These are phyloP conservation scores for Fusarium goolgardi DNA, from an alignment of 2,329 filamentous ascomycete genomes.

Conservation along the genomic window DNA sequence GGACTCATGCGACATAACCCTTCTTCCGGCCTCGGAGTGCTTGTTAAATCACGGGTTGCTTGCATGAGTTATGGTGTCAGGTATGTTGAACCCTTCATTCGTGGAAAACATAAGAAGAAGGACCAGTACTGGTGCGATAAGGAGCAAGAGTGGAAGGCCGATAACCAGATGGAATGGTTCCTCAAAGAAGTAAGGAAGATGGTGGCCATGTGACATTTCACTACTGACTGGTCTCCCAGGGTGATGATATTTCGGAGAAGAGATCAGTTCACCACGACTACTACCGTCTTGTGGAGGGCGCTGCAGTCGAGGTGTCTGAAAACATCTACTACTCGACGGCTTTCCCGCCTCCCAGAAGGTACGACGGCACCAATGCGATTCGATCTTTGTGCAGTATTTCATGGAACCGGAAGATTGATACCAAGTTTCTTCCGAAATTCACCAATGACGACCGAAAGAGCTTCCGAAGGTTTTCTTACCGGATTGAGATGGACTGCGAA, in stretches of 20 bases:
- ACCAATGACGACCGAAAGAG: slow-evolving; percentile 15
- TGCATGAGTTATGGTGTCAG: slow-evolving; percentile 49
- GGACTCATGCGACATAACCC: slow-evolving; percentile 28
- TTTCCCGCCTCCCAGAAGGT: not conserved
- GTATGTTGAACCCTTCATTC: slow-evolving; percentile 5
- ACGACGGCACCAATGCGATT: not conserved
- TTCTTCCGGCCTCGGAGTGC: not conserved
- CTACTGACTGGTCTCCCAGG: not conserved
- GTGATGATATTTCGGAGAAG: slow-evolving; percentile 23
- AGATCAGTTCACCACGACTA: slow-evolving; percentile 1
- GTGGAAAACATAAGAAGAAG: not conserved
- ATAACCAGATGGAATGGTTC: slow-evolving; percentile 48
- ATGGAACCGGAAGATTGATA: slow-evolving; percentile 12
- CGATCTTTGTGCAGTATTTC: slow-evolving; percentile 31
- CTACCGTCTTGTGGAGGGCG: not conserved
- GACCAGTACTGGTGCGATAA: slow-evolving; percentile 35
- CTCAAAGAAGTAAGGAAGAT: slow-evolving; percentile 31
- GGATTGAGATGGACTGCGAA: slow-evolving; percentile 38
- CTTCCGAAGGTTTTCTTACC: not conserved
- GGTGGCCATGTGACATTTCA: not conserved
- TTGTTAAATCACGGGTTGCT: slow-evolving; percentile 43
- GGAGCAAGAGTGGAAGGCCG: not conserved
- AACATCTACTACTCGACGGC: not conserved
- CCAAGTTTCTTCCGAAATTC: slow-evolving; percentile 9
- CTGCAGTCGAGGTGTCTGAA: rapidly evolving